Base-by-base conservation (phyloP, 768 basidiomycete genomes). In the Lactarius indigo region DNA sequence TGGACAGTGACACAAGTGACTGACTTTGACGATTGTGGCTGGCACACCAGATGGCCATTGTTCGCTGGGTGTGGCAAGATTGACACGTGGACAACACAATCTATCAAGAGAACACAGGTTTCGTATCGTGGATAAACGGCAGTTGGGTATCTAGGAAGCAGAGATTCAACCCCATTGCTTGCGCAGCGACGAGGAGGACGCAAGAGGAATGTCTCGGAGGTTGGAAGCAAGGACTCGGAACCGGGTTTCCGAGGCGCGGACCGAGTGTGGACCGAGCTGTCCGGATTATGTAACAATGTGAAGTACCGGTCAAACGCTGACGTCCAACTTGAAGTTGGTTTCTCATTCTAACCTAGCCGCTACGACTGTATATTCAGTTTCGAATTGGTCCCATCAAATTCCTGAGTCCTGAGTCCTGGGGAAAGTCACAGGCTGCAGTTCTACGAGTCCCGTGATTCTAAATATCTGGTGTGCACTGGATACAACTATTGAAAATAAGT, bases 391-490 rank as follows among this genome's bases (percentile, higher is more conserved):
- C 80, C 82, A 35, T 84, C 82, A 10, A 82, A 81, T 85, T 85
- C 39, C 89, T 85, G 10, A 89, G n/a, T n/a, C n/a, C n/a, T n/a
- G n/a, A n/a, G 78, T 30, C 78, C 79, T 1, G 81, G 83, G 28
- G 59, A 5, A 41, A 17, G 39, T 39, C 39, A 4, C 15, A 17
- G 17, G 39, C 5, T 17, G 39, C 39, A 6, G 17, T 15, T 17
- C 39, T 41, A 41, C 39, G 5, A 18, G 39, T 17, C 18, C 5
- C 6, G 39, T 41, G 17, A 18, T 41, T 41, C 15, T 17, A 18
- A 41, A 15, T 17, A 41, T 41, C 39, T 18, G 17, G 10, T 15
- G 6, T 41, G 39, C 39, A 18, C 35, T 35, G 39, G 17, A 41
- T 18, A 41, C 39, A 17, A 39, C 39, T 15, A 17, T 39, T 39